Conservation (phyloP, 805 yeast species). For the Barnettozyma salicaria region DNA sequence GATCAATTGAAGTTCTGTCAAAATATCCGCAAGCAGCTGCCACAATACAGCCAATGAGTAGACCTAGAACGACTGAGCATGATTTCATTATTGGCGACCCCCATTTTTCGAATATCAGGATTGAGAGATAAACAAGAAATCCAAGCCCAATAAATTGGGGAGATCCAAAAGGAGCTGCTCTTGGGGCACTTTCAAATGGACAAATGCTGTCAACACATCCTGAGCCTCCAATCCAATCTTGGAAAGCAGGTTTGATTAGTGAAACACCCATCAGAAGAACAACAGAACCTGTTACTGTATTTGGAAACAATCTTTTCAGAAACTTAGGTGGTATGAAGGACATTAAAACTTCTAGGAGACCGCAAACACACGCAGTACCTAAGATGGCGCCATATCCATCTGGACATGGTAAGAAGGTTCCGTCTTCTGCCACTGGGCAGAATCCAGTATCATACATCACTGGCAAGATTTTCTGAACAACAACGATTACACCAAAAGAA, state of each 20-base stretch:
- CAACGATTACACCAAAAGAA: conserved; percentile 80
- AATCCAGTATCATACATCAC: conserved; percentile 69
- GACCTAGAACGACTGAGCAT: conserved; percentile 83
- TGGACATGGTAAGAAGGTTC: conserved; percentile 71
- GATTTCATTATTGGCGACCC: conserved; percentile 95
- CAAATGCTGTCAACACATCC: conserved; percentile 50
- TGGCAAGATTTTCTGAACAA: conserved; percentile 71
- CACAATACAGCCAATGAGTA: conserved; percentile 82
- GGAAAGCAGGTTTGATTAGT: conserved; percentile 65
- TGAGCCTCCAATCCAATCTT: conserved; percentile 86
- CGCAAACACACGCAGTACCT: conserved; percentile 73
- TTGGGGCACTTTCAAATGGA: conserved; percentile 48
- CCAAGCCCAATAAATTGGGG: conserved; percentile 89
- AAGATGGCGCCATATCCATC: conserved; percentile 83
- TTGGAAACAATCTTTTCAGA: conserved; percentile 75
- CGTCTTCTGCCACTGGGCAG: conserved; percentile 61
- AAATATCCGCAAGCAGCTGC: conserved; percentile 91
- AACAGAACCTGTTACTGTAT: conserved; percentile 89
- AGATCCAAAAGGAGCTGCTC: conserved; percentile 70
- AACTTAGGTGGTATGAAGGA: conserved; percentile 73
- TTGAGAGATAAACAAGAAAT: conserved; percentile 69
- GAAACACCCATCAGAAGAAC: conserved; percentile 77
- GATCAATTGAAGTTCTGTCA: conserved; percentile 46
- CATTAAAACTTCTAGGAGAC: conserved; percentile 61
- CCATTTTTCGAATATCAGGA: conserved; percentile 73